phyloP scores from a whole-genome alignment of 1,284 basidiomycete genomes.

The Tylopilus sp. region DNA sequence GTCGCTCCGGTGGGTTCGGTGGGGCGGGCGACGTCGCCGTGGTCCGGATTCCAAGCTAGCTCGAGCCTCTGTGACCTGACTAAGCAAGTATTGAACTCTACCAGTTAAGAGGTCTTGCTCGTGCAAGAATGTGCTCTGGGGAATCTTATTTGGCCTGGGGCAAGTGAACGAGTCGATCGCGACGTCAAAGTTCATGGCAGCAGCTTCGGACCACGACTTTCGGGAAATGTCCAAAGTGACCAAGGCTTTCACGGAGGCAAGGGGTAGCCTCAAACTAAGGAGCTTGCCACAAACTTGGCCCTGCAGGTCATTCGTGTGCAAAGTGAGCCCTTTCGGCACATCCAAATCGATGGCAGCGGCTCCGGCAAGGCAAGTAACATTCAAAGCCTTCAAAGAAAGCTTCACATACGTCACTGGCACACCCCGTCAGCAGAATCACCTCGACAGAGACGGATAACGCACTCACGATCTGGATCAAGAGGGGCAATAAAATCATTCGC shows the following conservation, averaged over 20 bases:
- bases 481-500: slow-evolving; percentile 61
- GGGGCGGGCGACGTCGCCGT: slow-evolving; percentile 15
- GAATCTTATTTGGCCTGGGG: slow-evolving; percentile 49
- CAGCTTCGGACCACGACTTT: slow-evolving; percentile 67
- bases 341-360: slow-evolving; percentile 53
- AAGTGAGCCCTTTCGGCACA: slow-evolving; percentile 54
- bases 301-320: slow-evolving; percentile 72
- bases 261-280: slow-evolving; percentile 52
- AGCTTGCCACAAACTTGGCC: slow-evolving; percentile 59
- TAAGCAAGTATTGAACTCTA: slow-evolving; percentile 59
- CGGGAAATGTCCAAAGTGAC: slow-evolving; percentile 38
- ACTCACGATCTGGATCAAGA: slow-evolving; percentile 70
- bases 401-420: slow-evolving; percentile 49
- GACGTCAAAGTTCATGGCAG: slow-evolving; percentile 49
- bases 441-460: neutral
- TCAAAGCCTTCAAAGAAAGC: slow-evolving; percentile 48
- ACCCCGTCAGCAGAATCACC: slow-evolving; percentile 8
- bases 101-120: slow-evolving; percentile 67
- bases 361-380: slow-evolving; percentile 52
- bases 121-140: slow-evolving; percentile 65
- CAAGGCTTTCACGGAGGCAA: slow-evolving; percentile 43
- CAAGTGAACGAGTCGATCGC: slow-evolving; percentile 67
- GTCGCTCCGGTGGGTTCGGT: slow-evolving; percentile 41
- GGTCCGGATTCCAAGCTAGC: slow-evolving; percentile 2
- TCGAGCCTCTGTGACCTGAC: slow-evolving; percentile 24